phyloP scores from a whole-genome alignment of 75 land plant genomes.

The Cryptomeria japonica region DNA sequence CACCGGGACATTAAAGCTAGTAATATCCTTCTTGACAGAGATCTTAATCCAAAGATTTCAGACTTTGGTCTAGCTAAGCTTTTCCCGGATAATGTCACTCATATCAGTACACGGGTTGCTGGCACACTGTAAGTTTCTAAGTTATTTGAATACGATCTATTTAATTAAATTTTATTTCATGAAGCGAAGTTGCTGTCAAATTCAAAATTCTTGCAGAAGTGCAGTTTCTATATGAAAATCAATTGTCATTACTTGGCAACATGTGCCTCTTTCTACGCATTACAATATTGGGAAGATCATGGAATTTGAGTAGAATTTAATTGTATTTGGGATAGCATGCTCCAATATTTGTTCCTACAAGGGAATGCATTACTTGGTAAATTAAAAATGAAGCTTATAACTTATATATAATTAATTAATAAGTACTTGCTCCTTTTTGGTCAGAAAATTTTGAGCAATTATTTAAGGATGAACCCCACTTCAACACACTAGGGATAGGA shows the following conservation, averaged over 20 bases:
- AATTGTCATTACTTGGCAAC: neutral
- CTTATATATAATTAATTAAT: neutral
- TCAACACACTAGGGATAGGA: neutral
- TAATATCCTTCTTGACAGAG: conserved; percentile 40
- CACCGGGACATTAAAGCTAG: conserved; percentile 55
- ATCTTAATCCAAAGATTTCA: conserved; percentile 38
- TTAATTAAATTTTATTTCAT: neutral
- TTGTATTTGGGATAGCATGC: neutral
- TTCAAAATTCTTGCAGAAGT: neutral
- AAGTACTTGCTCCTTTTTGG: neutral
- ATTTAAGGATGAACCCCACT: neutral
- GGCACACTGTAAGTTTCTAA: conserved; percentile 22
- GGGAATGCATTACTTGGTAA: neutral
- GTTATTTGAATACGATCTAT: neutral
- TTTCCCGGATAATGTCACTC: conserved; percentile 23
- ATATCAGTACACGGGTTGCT: conserved; percentile 31
- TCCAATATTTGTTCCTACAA: neutral
- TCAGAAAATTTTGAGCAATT: neutral
- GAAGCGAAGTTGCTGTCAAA: neutral
- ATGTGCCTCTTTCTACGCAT: neutral
- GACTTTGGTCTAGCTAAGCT: conserved; percentile 44
- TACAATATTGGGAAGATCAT: neutral
- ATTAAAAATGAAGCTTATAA: neutral
- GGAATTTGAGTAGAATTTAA: neutral
- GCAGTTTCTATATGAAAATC: neutral